Evolutionary conservation across 2,329 filamentous ascomycete species (phyloP).

Genomic region (Monilinia fructigena): DNA sequence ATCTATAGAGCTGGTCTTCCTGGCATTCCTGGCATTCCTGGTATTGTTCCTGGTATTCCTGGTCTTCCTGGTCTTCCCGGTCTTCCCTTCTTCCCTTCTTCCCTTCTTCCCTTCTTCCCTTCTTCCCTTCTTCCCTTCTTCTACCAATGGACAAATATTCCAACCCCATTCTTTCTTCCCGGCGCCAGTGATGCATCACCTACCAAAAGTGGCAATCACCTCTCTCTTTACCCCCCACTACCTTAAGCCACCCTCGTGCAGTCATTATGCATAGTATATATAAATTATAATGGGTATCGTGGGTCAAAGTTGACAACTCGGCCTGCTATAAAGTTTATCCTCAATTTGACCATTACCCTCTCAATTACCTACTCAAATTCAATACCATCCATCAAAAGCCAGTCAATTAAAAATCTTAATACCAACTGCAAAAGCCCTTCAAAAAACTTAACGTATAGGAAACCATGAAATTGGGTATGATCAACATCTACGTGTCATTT

Average conservation of each 20-base stretch:
- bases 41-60: too few species aligned
- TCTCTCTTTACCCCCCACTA: slow-evolving; percentile 10
- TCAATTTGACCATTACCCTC: not conserved
- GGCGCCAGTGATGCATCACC: slow-evolving; percentile 1
- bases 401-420: not conserved
- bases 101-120: too few species aligned
- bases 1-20: too few species aligned
- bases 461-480: not conserved
- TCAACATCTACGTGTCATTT: slow-evolving; percentile 21
- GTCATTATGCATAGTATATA: not conserved
- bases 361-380: not conserved
- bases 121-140: too few species aligned
- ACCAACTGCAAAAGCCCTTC: not conserved
- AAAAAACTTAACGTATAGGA: not conserved
- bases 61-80: too few species aligned
- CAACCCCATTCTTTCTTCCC: slow-evolving; percentile 3
- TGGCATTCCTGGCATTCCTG: too few species aligned
- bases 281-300: slow-evolving; percentile 6
- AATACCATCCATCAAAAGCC: slow-evolving; percentile 1
- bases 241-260: not conserved
- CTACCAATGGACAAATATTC: not conserved
- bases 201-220: slow-evolving; percentile 18
- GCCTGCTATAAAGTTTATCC: not conserved
- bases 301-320: slow-evolving; percentile 11
- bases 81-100: too few species aligned